Evolutionary conservation across 2,329 filamentous ascomycete species (phyloP).

Genomic region (Diaporthe sp.): DNA sequence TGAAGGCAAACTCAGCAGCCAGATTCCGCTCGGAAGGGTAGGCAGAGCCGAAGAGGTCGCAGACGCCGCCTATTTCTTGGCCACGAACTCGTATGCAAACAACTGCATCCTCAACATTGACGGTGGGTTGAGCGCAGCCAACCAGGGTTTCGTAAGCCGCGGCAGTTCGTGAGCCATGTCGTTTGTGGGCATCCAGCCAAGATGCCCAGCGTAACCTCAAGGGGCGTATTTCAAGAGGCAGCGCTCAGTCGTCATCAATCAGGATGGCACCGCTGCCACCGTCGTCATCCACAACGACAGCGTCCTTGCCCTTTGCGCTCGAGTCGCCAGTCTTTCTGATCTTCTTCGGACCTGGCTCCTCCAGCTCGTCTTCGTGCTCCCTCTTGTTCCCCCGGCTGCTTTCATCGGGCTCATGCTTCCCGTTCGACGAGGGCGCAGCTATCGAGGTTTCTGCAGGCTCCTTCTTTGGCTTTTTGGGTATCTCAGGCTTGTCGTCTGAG

Average conservation of each 20-base stretch:
- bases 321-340: constrained; percentile 55
- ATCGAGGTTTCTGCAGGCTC: constrained; percentile 56
- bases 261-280: constrained; percentile 72
- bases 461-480: constrained; percentile 68
- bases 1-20: constrained; percentile 54
- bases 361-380: constrained; percentile 58
- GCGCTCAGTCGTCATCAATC: constrained; percentile 72
- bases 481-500: constrained; percentile 59
- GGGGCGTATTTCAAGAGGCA: neutral
- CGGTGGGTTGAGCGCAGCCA: constrained; percentile 80
- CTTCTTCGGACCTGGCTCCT: constrained; percentile 61
- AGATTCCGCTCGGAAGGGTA: constrained; percentile 77
- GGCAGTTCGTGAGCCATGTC: constrained; percentile 7
- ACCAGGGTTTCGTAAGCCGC: constrained; percentile 2
- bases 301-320: constrained; percentile 56
- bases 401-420: constrained; percentile 56
- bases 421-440: constrained; percentile 57
- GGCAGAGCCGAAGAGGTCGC: constrained; percentile 80
- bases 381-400: constrained; percentile 62
- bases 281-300: constrained; percentile 65
- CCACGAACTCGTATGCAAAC: constrained; percentile 84
- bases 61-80: constrained; percentile 85
- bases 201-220: neutral
- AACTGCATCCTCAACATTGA: constrained; percentile 90
- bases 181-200: neutral